Percentiles rank a stretch among this genome's conserved stretches.
phyloP scores from a whole-genome alignment of 768 basidiomycete genomes.

The Galerina marginata region DNA sequence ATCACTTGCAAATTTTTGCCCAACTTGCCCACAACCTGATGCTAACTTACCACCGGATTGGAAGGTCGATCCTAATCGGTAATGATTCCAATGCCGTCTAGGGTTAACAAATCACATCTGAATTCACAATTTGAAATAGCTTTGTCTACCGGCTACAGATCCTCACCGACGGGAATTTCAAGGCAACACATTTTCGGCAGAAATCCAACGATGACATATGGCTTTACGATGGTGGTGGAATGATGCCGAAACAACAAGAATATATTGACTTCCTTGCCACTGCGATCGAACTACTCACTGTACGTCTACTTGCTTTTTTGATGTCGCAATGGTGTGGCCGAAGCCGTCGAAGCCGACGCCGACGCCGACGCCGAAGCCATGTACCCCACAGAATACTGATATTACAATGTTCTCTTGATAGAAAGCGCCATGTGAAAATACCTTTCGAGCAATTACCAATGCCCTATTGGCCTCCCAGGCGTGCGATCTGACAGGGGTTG shows the following conservation, averaged over 20 bases:
- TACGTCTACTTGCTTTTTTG: conserved; percentile 9
- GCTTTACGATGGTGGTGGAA: conserved; percentile 22
- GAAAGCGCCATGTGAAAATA: conserved; percentile 23
- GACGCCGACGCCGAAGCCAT: too few species aligned
- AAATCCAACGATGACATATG: conserved; percentile 14
- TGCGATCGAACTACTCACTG: conserved; percentile 15
- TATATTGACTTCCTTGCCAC: conserved; percentile 16
- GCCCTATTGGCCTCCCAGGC: conserved; percentile 10
- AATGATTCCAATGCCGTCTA: too few species aligned
- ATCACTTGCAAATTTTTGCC: conserved; percentile 21
- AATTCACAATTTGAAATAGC: neutral
- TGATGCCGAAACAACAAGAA: conserved; percentile 11
- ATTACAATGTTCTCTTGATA: neutral
- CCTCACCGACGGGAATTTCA: conserved; percentile 24
- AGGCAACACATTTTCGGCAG: conserved; percentile 18
- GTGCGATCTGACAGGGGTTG: conserved; percentile 19
- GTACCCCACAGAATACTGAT: too few species aligned
- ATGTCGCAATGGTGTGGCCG: too few species aligned
- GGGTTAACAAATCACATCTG: too few species aligned
- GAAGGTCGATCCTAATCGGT: conserved; percentile 15
- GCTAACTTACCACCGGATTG: conserved; percentile 28
- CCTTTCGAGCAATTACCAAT: conserved; percentile 18
- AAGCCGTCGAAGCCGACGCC: too few species aligned
- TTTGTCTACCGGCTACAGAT: neutral
- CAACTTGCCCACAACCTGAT: conserved; percentile 31